Conservation (phyloP, 805 yeast genomes). For the Saccharomycopsis sp. region DNA sequence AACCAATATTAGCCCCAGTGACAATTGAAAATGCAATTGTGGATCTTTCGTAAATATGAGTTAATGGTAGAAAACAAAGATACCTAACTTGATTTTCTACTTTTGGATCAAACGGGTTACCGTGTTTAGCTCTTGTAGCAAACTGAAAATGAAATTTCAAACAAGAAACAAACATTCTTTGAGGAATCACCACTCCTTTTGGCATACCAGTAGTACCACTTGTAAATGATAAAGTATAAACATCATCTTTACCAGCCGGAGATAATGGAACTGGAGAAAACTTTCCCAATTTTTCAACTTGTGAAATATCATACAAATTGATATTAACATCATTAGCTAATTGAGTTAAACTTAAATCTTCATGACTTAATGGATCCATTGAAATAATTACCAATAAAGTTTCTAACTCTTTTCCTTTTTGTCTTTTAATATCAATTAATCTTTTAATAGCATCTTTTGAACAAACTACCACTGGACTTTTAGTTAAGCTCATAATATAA, state of each 20-base stretch:
- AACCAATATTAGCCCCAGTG: too few species aligned
- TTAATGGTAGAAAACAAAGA: too few species aligned
- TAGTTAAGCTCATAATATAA: constrained; percentile 50
- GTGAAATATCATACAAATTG: constrained; percentile 22
- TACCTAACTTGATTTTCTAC: too few species aligned
- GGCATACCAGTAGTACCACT: too few species aligned
- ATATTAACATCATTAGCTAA: constrained; percentile 22
- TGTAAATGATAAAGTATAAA: constrained; percentile 59
- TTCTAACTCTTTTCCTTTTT: constrained; percentile 23
- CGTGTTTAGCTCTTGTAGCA: too few species aligned
- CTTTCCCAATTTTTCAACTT: constrained; percentile 24
- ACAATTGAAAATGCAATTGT: too few species aligned
- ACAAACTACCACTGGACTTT: constrained; percentile 43
- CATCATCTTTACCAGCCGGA: constrained; percentile 42
- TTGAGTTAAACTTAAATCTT: constrained; percentile 22
- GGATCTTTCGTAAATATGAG: too few species aligned
- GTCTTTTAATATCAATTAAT: constrained; percentile 31
- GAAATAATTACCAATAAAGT: constrained; percentile 34
- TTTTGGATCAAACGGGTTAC: too few species aligned
- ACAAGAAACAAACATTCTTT: too few species aligned
- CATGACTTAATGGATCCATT: constrained; percentile 31
- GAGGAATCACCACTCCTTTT: too few species aligned
- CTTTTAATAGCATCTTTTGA: constrained; percentile 34
- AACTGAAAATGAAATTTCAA: too few species aligned
- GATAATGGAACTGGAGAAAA: constrained; percentile 27